Base-by-base conservation (phyloP, 2,329 filamentous ascomycete species). In the Lecanicillium sp. region DNA sequence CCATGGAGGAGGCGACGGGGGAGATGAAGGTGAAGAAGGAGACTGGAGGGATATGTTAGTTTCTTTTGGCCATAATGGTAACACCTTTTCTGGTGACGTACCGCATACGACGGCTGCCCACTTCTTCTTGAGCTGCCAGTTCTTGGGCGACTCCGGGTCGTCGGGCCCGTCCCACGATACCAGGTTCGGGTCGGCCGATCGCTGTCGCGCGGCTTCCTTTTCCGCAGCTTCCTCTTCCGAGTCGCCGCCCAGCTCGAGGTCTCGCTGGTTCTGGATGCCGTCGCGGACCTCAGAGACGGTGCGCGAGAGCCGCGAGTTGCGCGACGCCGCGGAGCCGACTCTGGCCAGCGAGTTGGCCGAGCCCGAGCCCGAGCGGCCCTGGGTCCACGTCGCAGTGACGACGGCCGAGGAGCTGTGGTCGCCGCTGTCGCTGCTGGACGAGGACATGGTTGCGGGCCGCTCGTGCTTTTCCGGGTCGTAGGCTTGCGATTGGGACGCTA, bases 21-120 rank as follows among this genome's bases (percentile, higher is more conserved):
- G 76, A 77, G 43, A 81, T 73, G 46, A 81, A 68, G 3, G 75
- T 78, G 52, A 79, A 79, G 36, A 20, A 79, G 62, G 39, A 76
- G 62, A 57, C 51, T 51, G 29, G 8, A 10, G 22, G 22, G 22
- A 25, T 25, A 25, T 25, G 11, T 25, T 25, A 25, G 6, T n/a
- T n/a, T n/a, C n/a, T n/a, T n/a, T n/a, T n/a, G n/a, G n/a, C n/a
- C n/a, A n/a, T n/a, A n/a, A n/a, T n/a, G n/a, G n/a, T n/a, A n/a
- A n/a, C n/a, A n/a, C n/a, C n/a, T n/a, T n/a, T n/a, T n/a, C n/a
- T 14, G n/a, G 13, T 6, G n/a, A 45, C 52, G n/a, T 44, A 53
- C 52, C 46, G 31, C 51, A 52, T 29, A 75, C 58, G 3, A 73
- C 69, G 15, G 69, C 68, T 2, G 59, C 57, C 78, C 77, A 81